Evolutionary conservation across 345 rosid genomes (phyloP), one percentile per base, ranked within the genome.

Genomic region (Gossypium arboreum): DNA sequence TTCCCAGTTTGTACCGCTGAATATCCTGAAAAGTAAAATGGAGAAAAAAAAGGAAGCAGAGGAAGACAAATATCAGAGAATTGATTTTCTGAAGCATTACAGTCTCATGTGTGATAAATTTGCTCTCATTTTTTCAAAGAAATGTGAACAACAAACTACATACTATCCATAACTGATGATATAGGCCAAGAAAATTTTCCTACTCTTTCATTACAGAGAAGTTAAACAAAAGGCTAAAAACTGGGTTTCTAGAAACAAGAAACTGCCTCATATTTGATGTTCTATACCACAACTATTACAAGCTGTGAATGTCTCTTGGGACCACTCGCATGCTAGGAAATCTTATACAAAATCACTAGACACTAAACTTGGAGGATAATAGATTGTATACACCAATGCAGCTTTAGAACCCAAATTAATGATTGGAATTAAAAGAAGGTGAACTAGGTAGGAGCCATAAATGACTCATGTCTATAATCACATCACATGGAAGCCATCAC

Each of bases 1-100:
- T 86, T 63, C 90, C 97, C 82, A 95, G 81, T 79, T 90, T 95
- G 88, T 81, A 95, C 84, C 48, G 89, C 81, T 87, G 85, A 85
- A 87, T 79, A 72, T 91, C 99, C 99, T 95, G 90, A 77, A 41
- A 80, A 74, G 71, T 69, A 72, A 79, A 74, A 79, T 64, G 77
- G 55, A 9, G 25, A 60, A 27, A 17, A 55, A 55, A 64, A 60
- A 39, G 39, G n/a, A 0, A 17, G 57, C 8, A 4, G 3, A 41
- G 65, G 72, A 50, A 68, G 57, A 68, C 57, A 25, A 48, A 8
- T 12, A 24, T 70, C 44, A 9, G 44, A 52, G 25, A 29, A 54
- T 52, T 10, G 73, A 68, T 68, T 12, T 24, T 68, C 45, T 69
- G 60, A 52, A 70, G 48, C 61, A 29, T 51, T 70, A 29, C 15